phyloP scores from a whole-genome alignment of 148 eudicot genomes.

The Vaccinium darrowii region DNA sequence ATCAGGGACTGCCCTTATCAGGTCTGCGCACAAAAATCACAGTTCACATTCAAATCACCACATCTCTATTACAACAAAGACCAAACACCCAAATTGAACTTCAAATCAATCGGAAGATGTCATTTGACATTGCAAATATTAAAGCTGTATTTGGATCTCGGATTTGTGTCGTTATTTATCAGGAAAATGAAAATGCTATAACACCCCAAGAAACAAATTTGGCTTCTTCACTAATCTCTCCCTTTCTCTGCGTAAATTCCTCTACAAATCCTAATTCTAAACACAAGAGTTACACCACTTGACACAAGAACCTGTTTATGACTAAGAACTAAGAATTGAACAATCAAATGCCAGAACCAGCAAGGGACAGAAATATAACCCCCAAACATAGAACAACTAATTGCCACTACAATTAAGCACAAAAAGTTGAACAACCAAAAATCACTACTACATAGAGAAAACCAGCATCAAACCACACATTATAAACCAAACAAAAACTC shows the following conservation, averaged over 20 bases:
- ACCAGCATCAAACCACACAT: not conserved
- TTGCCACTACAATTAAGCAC: not conserved
- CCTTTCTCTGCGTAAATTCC: not conserved
- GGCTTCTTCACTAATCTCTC: not conserved
- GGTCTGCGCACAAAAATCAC: constrained; percentile 37
- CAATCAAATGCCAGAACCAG: not conserved
- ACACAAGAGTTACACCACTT: not conserved
- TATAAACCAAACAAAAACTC: not conserved
- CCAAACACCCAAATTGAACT: not conserved
- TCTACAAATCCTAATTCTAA: not conserved
- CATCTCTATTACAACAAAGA: not conserved
- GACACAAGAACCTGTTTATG: not conserved
- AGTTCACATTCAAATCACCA: not conserved
- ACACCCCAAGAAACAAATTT: not conserved
- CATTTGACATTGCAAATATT: not conserved
- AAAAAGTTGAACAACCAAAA: not conserved
- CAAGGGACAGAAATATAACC: not conserved
- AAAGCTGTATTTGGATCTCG: not conserved
- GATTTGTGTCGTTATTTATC: not conserved
- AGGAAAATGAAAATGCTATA: not conserved
- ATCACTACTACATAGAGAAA: not conserved
- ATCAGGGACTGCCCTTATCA: constrained; percentile 77
- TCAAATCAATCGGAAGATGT: not conserved
- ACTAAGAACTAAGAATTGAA: not conserved
- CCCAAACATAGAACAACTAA: not conserved